Base-by-base conservation (phyloP, 768 basidiomycete species). In the Auricularia cornea region DNA sequence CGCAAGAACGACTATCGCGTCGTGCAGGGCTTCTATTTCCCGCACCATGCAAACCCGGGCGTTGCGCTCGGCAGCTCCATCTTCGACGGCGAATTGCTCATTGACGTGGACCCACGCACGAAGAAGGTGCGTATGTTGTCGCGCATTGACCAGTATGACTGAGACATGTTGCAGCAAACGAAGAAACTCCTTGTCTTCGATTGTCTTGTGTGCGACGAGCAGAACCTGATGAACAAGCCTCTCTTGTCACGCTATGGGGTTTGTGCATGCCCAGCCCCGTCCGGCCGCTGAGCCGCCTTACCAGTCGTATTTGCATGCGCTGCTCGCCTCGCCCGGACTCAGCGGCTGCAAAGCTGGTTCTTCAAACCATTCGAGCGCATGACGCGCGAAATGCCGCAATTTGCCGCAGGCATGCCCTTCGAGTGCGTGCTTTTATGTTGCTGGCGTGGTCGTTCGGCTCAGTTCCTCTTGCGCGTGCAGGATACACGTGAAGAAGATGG, bases 241-340 rank as follows among this genome's bases (percentile, higher is more conserved):
- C 78, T 98, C 48, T 84, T 90, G 68, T 94, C 89, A 69, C 87
- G 97, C 65, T 98, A 95, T 72, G 90, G 94, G 60, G 96, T 98
- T 71, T 62, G 88, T 80, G 28, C 1, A 11, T 29, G 16, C 44
- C 16, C 44, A 8, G 16, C 23, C 44, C 20, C 20, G 23, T 23
- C 20, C 23, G 44, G 44, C 44, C 44, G 44, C 44, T 48, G 44
- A 48, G 54, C 54, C 54, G 26, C 26, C 26, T 26, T 16, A 31
- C 26, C 26, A 57, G 26, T 28, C 28, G 54, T 57, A 20, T 57
- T 28, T n/a, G 51, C 51, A 52, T n/a, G n/a, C n/a, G n/a, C n/a
- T n/a, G n/a, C n/a, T n/a, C 41, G 31, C 48, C 23, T 20, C 28
- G 12, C 30, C 18, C 20, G 10, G 20, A 40, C 57, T 16, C 73